Evolutionary conservation across 176 grass and related monocot species (phyloP).

Genomic region (Hsuehochloa calcarea): DNA sequence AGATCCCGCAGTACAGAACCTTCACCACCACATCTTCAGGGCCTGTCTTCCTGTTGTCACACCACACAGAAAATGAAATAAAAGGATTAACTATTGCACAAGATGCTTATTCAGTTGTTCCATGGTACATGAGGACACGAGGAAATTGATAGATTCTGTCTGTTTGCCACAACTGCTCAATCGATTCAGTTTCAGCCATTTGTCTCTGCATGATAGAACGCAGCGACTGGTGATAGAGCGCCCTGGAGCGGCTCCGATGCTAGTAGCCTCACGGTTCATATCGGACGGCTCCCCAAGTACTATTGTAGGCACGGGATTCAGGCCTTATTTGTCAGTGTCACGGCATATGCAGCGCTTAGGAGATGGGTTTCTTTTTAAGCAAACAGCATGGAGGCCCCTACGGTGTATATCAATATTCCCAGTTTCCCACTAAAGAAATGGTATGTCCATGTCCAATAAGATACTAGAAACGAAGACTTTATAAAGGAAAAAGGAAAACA

Average conservation of each 20-base stretch:
- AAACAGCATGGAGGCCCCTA: too few species aligned
- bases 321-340: too few species aligned
- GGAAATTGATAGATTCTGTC: neutral
- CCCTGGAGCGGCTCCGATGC: too few species aligned
- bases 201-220: neutral
- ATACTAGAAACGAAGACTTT: neutral
- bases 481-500: neutral
- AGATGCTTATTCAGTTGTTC: neutral
- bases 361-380: too few species aligned
- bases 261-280: too few species aligned
- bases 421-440: too few species aligned
- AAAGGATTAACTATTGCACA: neutral
- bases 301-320: neutral
- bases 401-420: too few species aligned
- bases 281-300: too few species aligned
- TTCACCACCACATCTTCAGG: constrained; percentile 83
- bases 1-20: constrained; percentile 84
- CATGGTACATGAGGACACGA: neutral
- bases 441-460: too few species aligned
- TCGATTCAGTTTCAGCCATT: neutral
- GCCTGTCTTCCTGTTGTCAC: constrained; percentile 61
- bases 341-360: too few species aligned
- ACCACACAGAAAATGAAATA: neutral
- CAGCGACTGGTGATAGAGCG: neutral
- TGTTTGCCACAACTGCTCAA: neutral